Base-by-base conservation (phyloP, 345 rosid genomes). In the Citrus hindsii region DNA sequence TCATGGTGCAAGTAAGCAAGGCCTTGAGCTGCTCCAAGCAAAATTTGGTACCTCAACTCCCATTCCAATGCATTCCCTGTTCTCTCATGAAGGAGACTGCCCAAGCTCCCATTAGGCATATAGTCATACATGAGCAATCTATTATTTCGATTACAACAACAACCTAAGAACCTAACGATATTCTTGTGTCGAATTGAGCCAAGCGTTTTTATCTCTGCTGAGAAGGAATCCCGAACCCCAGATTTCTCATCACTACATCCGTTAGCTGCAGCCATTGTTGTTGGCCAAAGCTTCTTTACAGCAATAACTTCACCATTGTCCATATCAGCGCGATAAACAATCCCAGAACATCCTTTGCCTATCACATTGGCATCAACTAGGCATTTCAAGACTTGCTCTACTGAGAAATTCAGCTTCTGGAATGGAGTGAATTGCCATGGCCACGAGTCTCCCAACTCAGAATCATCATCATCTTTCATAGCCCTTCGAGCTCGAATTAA, bases 371-470 rank as follows among this genome's bases (percentile, higher is more conserved):
- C 55, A 71, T 96, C 99, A 70, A 90, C 93, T 18, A 96, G 87
- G 80, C 95, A 91, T 84, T 86, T 89, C 64, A 96, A 83, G 55
- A 96, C 80, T 79, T 92, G 95, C 75, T 96, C 99, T 19, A 92
- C 90, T 0, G 97, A 87, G 88, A 96, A 94, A 77, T 86, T 92
- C 63, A 96, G 84, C 91, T 94, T 96, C 88, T 94, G 99, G 86
- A 96, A 96, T 63, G 97, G 98, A 79, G 94, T 91, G 86, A 94
- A 91, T 68, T 94, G 95, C 99, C 99, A 96, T 24, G 93, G 92
- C 88, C 89, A 91, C 8, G 98, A 88, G 70, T 91, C 93, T n/a
- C 96, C 97, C 67, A 92, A 78, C 84, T 92, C 98, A 2, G 97
- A 93, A 67, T 89, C 94, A 33, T 90, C 91, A 8, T 83, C 88